Base-by-base conservation (phyloP, 2,329 filamentous ascomycete genomes). In the Fusarium udum region DNA sequence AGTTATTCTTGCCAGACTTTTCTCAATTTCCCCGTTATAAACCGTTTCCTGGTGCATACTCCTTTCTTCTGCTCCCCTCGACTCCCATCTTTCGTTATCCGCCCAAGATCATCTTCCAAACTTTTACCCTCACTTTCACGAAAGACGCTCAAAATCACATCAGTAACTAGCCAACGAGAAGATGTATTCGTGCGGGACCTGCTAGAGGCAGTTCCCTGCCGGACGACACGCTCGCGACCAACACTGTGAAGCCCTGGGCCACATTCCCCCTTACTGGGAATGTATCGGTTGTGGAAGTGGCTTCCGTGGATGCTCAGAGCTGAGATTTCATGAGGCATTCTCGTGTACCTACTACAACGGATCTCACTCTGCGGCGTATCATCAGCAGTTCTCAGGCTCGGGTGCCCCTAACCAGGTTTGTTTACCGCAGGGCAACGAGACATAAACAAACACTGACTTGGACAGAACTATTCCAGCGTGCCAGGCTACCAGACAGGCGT, bases 171-270 rank as follows among this genome's bases (percentile, higher is more conserved):
- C 1, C 1, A 20, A 9, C 13, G 2, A 20, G 20, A 60, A 32
- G 2, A 73, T 75, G 72, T 76, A 52, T 49, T 40, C 55, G 42
- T 81, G 80, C 45, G 77, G 75, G 24, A 77, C 70, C 28, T 82
- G 79, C 60, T 53, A 65, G 46, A 75, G 68, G 57, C 55, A 26
- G 12, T 79, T 80, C 48, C 71, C 68, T 2, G 43, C 74, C 0
- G 78, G 78, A 8, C 74, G 61, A 49, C 10, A 32, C 3, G 69
- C 78, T 1, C 76, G 76, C 18, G 61, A 80, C 0, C 67, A 80
- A 6, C 80, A 82, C 32, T 78, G 72, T 36, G 2, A 64, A 7
- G 70, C 68, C 1, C 79, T 72, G 1, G 78, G 74, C 0, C 80
- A 82, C 42, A 18, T 42, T 2, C 16, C 12, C 4, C 77, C 74